phyloP scores from a whole-genome alignment of 108 stramenopile genomes.

The Cyclostephanos invisitatus region DNA sequence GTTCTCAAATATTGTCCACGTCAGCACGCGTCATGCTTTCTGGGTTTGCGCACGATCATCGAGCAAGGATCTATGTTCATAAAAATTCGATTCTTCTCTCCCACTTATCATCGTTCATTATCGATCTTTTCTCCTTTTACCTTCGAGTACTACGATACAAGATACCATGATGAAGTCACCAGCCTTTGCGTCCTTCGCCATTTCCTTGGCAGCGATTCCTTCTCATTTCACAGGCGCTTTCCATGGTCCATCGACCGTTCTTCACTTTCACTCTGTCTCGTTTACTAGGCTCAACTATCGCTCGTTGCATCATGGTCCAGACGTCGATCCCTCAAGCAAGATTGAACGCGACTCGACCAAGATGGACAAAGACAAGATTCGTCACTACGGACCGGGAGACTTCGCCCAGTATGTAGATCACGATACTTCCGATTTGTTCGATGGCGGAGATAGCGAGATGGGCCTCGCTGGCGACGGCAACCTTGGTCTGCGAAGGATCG shows the following conservation, averaged over 20 bases:
- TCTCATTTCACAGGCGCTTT: slow-evolving; percentile 5
- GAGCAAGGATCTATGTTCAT: too few relatives aligned
- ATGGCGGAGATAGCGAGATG: slow-evolving; percentile 81
- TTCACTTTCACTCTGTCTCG: neutral
- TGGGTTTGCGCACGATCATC: too few relatives aligned
- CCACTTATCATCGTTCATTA: too few relatives aligned
- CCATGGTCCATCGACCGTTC: neutral
- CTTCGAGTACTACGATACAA: neutral
- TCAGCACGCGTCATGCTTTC: too few relatives aligned
- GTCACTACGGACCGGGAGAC: slow-evolving; percentile 55
- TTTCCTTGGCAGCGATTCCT: neutral
- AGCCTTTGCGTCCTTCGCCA: neutral
- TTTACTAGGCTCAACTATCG: slow-evolving; percentile 25
- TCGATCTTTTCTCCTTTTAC: neutral
- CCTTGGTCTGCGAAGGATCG: slow-evolving; percentile 51
- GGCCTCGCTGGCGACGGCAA: slow-evolving; percentile 82
- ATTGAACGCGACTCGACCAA: slow-evolving; percentile 51
- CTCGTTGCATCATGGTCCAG: slow-evolving; percentile 43
- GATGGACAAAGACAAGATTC: slow-evolving; percentile 54
- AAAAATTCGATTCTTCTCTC: too few relatives aligned
- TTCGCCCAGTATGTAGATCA: slow-evolving; percentile 58
- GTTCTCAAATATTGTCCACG: too few relatives aligned
- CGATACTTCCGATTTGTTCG: slow-evolving; percentile 65
- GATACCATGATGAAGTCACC: neutral
- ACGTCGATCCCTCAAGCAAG: slow-evolving; percentile 35